Base-by-base conservation (phyloP, 164 flowering plant genomes). In the Tinospora cordifolia region DNA sequence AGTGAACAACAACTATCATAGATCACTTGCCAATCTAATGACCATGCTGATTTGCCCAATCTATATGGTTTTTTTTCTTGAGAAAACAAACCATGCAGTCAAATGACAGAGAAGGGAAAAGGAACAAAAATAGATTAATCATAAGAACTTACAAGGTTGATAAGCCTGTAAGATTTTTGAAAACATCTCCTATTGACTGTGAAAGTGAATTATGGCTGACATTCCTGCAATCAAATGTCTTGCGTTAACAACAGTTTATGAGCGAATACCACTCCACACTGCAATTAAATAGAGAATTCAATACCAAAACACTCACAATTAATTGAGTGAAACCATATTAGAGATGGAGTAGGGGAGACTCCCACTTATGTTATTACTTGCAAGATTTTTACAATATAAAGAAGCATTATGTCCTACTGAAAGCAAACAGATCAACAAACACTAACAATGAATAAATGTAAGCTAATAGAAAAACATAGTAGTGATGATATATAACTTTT, bases 341-440 rank as follows among this genome's bases (percentile, higher is more conserved):
- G 86, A 72, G 74, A 93, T 65, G 69, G 97, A 91, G 78, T 91
- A 93, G 2, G 98, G 98, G 71, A 93, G 82, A 74, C 79, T 85
- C 54, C 97, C 96, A 71, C 79, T 86, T 3, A 93, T 74, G 75
- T 88, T 93, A 77, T 93, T 93, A 62, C 74, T 73, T 1, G 93
- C 96, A 51, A 93, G 87, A 77, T 93, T 93, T 74, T 97, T 93
- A 89, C 83, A 82, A 65, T 26, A 71, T 40, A 30, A 15, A 68
- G 22, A 72, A 12, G 22, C 62, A 67, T 46, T 67, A 47, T 2
- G 15, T 3, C 3, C 22, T n/a, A n/a, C n/a, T n/a, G n/a, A n/a
- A 59, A 64, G 65, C 46, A 58, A 66, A 19, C 27, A 63, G 7
- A 57, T 59, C 22, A 4, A 0, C 15, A 75, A 64, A 10, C 1